Evolutionary conservation across 306 rosid species (phyloP), one percentile per base, ranked within the genome.

Genomic region (Fragaria ananassa): DNA sequence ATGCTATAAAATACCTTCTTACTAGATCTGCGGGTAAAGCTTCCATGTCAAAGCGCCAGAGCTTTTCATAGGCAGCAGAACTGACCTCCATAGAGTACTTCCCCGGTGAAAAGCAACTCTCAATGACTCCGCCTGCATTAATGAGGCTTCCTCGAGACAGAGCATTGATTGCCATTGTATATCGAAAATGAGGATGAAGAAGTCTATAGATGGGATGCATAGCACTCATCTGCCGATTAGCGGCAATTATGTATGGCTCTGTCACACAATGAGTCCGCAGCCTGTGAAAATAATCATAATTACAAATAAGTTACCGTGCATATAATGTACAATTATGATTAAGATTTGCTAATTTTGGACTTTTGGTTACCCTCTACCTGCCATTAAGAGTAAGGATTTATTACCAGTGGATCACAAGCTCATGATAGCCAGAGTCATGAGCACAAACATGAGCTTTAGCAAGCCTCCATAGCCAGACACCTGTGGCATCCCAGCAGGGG

Each of bases 1-100:
- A 47, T 21, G 41, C 45, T 12, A 13, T n/a, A 3, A 3, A 44
- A 47, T 68, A 85, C 88, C 86, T 85, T 50, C 61, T 46, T 66
- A 85, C 82, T 11, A 85, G 74, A 57, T 85, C 88, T 4, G 86
- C 86, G 6, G 86, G 88, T 35, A 85, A 73, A 4, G 82, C 81
- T 58, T 85, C 80, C 45, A 62, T 72, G 81, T 85, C 81, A 23
- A 85, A 85, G 56, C 60, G 83, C 88, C 88, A 81, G 18, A 71
- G 81, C 7, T 56, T 62, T 42, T 79, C 79, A 37, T 72, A 85
- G 1, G 85, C 88, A 9, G 29, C 80, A 8, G 88, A 85, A 64
- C 79, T 66, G 9, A 85, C n/a, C 68, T 85, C 83, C 0, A 25
- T 23, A 42, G 83, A 81, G 50, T 78, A 81, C 41, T 81, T 81